Evolutionary conservation across 805 yeast species (phyloP), one percentile per base, ranked within the genome.

Genomic region (Nakazawaea ernobii): DNA sequence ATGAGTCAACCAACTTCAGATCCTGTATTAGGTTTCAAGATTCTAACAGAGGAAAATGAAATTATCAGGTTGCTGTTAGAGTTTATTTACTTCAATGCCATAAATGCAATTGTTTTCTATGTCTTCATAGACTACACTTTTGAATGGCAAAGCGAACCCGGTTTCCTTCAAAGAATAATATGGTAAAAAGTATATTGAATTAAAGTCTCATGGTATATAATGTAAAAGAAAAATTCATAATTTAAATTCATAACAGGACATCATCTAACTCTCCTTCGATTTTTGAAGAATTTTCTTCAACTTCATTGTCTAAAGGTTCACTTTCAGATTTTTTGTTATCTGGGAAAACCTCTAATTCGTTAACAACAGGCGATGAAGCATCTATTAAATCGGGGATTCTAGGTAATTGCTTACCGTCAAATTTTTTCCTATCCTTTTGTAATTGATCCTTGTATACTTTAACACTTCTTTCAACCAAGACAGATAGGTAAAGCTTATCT

Each of bases 101-200:
- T 90, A 51, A 82, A 87, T 54, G 60, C 72, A 1, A 63, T 69
- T 0, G 71, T 86, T 0, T 67, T 80, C 45, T 50, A 58, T 1
- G 63, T 90, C 0, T 90, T 90, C 57, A 66, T 84, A 29, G 65
- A 60, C 4, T 74, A 77, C 51, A 78, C 86, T 27, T 86, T 91
- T 55, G 53, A 60, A 8, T 90, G 97, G 97, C 67, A 61, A 0
- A 71, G 75, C 48, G 86, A 86, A 55, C 70, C 75, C 0, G 74
- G 70, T 0, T 65, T 62, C 7, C 55, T 69, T 8, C 96, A 90
- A 63, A 75, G 97, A 56, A 87, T 94, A 50, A 90, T 92, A 56
- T 94, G 98, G 99, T 94, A 61, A 67, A n/a, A 10, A 6, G 11
- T 27, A 10, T 40, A 15, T 29, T 15, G 17, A 13, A 38, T 11